Percentiles rank a stretch among this genome's conserved stretches.
Conservation (phyloP, 2,329 filamentous ascomycete genomes). For the Penicillium olsonii region DNA sequence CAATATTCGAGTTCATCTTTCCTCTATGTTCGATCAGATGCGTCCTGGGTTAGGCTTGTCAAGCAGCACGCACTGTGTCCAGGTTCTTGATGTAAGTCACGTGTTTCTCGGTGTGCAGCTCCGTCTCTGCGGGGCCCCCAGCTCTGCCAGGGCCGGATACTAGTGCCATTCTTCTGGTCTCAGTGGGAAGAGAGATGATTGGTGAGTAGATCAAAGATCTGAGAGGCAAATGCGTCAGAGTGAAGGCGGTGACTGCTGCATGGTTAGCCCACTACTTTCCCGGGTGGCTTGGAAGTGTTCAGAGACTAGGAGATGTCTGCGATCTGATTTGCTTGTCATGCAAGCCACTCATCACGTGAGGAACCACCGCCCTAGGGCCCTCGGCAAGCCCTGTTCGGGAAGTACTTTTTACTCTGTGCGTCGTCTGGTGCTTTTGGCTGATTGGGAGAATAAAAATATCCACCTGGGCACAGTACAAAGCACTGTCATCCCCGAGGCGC, state of each 20-base stretch:
- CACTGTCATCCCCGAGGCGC: slow-evolving; percentile 15
- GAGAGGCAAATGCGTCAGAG: not conserved
- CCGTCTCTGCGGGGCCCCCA: slow-evolving; percentile 48
- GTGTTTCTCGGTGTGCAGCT: slow-evolving; percentile 65
- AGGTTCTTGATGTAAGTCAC: slow-evolving; percentile 91
- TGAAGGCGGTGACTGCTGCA: slow-evolving; percentile 3
- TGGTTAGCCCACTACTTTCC: not conserved
- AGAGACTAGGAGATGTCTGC: not conserved
- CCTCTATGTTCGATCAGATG: slow-evolving; percentile 56
- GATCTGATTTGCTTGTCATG: not conserved
- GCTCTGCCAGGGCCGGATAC: slow-evolving; percentile 62
- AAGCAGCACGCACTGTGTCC: slow-evolving; percentile 67
- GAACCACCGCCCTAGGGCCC: not conserved
- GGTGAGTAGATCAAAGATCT: slow-evolving; percentile 15
- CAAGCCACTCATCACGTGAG: not conserved
- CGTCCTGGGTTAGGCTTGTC: not conserved
- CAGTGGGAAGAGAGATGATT: slow-evolving; percentile 13
- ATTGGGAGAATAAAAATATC: not conserved
- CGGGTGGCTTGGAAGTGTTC: not conserved
- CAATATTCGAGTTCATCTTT: slow-evolving; percentile 97
- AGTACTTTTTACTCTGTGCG: not conserved
- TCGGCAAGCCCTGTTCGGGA: not conserved
- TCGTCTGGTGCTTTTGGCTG: not conserved
- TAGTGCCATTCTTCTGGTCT: slow-evolving; percentile 58
- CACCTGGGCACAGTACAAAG: slow-evolving; percentile 10